Conservation (phyloP, 345 rosid species). For the Populus tremula region DNA sequence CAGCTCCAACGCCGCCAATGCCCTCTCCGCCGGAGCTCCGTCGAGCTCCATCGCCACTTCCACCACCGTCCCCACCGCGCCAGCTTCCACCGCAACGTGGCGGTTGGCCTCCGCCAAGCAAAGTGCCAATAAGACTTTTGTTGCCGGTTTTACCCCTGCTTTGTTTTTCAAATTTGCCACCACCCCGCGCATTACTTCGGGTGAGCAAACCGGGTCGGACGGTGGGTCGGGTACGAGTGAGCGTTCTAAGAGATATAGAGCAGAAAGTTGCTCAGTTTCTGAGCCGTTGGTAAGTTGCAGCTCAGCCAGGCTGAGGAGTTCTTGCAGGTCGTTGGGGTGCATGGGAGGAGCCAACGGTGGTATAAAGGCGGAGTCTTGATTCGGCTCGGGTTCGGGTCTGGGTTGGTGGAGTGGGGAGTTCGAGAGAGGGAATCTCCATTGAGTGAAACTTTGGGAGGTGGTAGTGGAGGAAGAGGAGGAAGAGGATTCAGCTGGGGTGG, state of each 20-base stretch:
- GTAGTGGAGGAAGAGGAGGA: constrained; percentile 77
- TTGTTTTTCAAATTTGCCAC: constrained; percentile 48
- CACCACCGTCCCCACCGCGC: constrained; percentile 65
- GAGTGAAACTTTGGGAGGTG: constrained; percentile 87
- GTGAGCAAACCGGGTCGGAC: constrained; percentile 61
- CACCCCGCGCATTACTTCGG: constrained; percentile 62
- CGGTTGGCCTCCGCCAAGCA: constrained; percentile 75
- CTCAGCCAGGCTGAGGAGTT: constrained; percentile 69
- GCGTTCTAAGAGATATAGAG: constrained; percentile 66
- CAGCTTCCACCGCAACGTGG: constrained; percentile 76
- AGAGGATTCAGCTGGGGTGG: constrained; percentile 31
- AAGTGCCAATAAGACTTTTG: constrained; percentile 69
- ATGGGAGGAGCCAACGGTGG: constrained; percentile 44
- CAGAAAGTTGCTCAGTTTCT: constrained; percentile 55
- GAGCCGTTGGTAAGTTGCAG: constrained; percentile 58
- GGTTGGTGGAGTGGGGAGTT: constrained; percentile 42
- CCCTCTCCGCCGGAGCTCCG: constrained; percentile 66
- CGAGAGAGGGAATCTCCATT: constrained; percentile 73
- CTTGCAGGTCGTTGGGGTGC: constrained; percentile 43
- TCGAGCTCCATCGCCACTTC: constrained; percentile 69
- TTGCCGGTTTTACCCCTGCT: constrained; percentile 57
- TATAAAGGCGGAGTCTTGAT: not conserved
- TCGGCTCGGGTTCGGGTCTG: constrained; percentile 9
- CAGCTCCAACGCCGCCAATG: constrained; percentile 76
- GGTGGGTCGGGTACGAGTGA: constrained; percentile 76